Percentiles rank a stretch among this genome's conserved stretches.
These are phyloP conservation scores for Aspergillus ustus DNA, from an alignment of 2,329 filamentous ascomycete species.

Conservation along the genomic window DNA sequence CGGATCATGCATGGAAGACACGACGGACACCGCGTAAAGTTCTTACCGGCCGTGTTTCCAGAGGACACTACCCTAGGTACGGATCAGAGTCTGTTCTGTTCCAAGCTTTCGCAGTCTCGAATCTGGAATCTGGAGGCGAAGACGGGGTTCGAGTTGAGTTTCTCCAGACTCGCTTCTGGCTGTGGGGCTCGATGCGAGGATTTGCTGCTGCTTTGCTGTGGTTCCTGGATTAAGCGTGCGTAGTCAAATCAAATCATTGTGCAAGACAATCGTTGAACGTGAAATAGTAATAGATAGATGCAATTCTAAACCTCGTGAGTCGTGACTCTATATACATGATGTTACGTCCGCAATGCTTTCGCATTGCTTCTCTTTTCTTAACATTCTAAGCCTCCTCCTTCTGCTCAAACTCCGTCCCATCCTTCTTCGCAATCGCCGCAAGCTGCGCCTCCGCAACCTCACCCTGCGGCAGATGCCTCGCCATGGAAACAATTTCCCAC, in stretches of 20 bases:
- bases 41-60: too few species aligned
- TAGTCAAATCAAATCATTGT: neutral
- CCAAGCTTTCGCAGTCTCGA: neutral
- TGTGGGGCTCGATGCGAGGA: neutral
- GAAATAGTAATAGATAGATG: neutral
- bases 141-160: neutral
- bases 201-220: too few species aligned
- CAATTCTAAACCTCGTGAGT: neutral
- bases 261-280: neutral
- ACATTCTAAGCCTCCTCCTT: neutral
- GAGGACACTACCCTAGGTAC: too few species aligned
- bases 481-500: slow-evolving; percentile 17
- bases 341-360: too few species aligned
- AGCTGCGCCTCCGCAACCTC: slow-evolving; percentile 6
- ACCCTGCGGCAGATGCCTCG: slow-evolving; percentile 6
- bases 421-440: neutral
- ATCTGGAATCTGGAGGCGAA: neutral
- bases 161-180: neutral
- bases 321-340: too few species aligned
- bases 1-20: too few species aligned
- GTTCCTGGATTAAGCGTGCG: neutral
- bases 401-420: neutral
- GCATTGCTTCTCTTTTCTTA: neutral
- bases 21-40: too few species aligned
- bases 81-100: neutral